Evolutionary conservation across 2,329 filamentous ascomycete genomes (phyloP).

Genomic region (Penicillium janthinellum): DNA sequence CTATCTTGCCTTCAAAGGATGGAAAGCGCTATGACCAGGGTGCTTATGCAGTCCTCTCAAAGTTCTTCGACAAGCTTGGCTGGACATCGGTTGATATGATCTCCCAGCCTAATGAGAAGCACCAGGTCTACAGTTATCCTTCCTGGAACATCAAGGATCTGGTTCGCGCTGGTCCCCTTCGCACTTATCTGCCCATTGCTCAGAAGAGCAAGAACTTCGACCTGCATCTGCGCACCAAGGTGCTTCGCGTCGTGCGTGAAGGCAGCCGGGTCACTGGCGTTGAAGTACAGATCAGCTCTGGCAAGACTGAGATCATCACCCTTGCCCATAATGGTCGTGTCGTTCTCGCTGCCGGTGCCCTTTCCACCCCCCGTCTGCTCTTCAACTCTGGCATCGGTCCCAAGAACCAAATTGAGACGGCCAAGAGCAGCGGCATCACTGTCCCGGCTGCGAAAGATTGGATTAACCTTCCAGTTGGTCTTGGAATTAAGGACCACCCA

Average conservation of each 20-base stretch:
- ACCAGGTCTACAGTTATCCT: constrained; percentile 64
- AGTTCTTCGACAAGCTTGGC: constrained; percentile 60
- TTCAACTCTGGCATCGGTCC: constrained; percentile 71
- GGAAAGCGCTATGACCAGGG: constrained; percentile 67
- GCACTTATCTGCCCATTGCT: constrained; percentile 69
- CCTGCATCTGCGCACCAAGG: constrained; percentile 66
- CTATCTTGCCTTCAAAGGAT: constrained; percentile 66
- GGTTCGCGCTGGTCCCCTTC: constrained; percentile 69
- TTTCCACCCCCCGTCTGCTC: constrained; percentile 70
- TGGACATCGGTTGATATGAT: constrained; percentile 67
- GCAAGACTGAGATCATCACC: constrained; percentile 62
- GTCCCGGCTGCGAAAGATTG: constrained; percentile 49
- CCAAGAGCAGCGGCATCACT: constrained; percentile 46
- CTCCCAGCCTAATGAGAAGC: constrained; percentile 62
- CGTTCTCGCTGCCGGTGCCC: constrained; percentile 67
- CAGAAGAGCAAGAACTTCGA: constrained; percentile 64
- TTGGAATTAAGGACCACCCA: constrained; percentile 51
- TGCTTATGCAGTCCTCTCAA: constrained; percentile 64
- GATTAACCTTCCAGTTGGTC: constrained; percentile 56
- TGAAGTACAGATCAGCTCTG: constrained; percentile 27
- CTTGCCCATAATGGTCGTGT: constrained; percentile 65
- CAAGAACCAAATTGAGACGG: constrained; percentile 48
- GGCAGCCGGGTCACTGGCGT: constrained; percentile 63
- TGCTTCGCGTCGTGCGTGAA: constrained; percentile 66
- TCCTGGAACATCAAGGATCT: constrained; percentile 69